Evolutionary conservation across 2,329 filamentous ascomycete genomes (phyloP).

Genomic region (Daldinia sp.): DNA sequence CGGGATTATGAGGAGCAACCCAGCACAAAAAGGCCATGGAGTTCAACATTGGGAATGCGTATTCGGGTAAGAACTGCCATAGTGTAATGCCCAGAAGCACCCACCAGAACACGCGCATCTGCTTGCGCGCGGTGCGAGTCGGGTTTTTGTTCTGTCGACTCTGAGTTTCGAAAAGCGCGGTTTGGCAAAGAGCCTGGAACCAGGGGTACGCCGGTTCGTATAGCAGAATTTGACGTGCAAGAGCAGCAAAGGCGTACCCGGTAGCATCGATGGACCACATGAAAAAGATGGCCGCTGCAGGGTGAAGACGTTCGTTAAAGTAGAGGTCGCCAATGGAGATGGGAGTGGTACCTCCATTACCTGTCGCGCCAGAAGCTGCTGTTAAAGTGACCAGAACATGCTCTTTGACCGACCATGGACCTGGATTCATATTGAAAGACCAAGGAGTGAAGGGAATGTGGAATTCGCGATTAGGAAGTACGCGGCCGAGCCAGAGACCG

Average conservation of each 20-base stretch:
- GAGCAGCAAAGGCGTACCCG: constrained; percentile 69
- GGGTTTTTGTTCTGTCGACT: constrained; percentile 64
- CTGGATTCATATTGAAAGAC: constrained; percentile 67
- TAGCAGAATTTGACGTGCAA: constrained; percentile 67
- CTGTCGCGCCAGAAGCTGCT: constrained; percentile 64
- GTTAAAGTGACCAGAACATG: constrained; percentile 69
- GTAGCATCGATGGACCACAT: constrained; percentile 70
- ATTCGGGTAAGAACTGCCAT: constrained; percentile 74
- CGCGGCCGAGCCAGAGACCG: constrained; percentile 64
- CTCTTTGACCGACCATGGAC: constrained; percentile 68
- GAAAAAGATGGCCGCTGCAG: constrained; percentile 68
- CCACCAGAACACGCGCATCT: constrained; percentile 69
- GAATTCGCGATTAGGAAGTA: constrained; percentile 62
- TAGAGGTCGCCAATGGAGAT: constrained; percentile 69
- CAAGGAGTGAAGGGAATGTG: constrained; percentile 60
- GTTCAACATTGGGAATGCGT: constrained; percentile 68
- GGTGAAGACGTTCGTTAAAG: constrained; percentile 65
- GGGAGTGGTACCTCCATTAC: constrained; percentile 64
- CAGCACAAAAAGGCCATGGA: constrained; percentile 73
- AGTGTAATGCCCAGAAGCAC: constrained; percentile 64
- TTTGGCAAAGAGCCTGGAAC: constrained; percentile 65
- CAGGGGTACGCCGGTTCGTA: constrained; percentile 69
- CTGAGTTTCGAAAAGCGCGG: constrained; percentile 69
- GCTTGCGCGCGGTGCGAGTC: constrained; percentile 61
- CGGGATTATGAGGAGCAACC: constrained; percentile 69